Base-by-base conservation (phyloP, 805 yeast species). In the Saccharomycopsis sp. region DNA sequence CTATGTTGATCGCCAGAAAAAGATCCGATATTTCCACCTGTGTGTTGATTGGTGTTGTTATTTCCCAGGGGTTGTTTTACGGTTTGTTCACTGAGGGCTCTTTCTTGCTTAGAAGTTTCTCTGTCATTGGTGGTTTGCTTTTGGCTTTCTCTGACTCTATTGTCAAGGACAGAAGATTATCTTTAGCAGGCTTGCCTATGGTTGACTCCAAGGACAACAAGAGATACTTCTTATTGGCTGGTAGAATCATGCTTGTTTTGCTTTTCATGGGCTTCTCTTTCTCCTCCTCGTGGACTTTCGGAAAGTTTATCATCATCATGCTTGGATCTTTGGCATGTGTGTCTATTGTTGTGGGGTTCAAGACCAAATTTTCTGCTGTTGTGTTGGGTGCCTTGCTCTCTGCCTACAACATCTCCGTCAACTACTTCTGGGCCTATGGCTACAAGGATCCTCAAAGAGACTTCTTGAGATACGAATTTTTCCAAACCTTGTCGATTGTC, bases 401-500 rank as follows among this genome's bases (percentile, higher is more conserved):
- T 61, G 72, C 85, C 62, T 90, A 89, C 78, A 91, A 94, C 73
- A 70, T 89, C 59, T 71, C 84, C 48, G 83, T 85, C 62, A 92
- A 94, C 76, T 89, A 89, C 66, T 92, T 90, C 78, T 92, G 99
- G 99, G 75, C 82, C 56, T 85, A 82, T 70, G 80, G 82, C 54
- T 69, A 80, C 54, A 80, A 79, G 61, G 89, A 87, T 66, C 82
- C 92, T 37, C 82, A 84, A 72, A 84, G 97, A 67, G 99, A 92
- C 73, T 88, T 83, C 72, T 74, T 90, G 70, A 88, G 88, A 72
- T 94, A 91, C 71, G 98, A 91, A 73, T 89, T 88, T 71, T 92
- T 87, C 80, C 99, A 94, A 75, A 90, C 96, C 46, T 78, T 92
- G 69, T 87, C 96, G 58, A 92, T 92, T 69, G 91, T 92, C 54